These are phyloP conservation scores for Oenanthe javanica DNA, from an alignment of 140 eudicot genomes.

Conservation along the genomic window DNA sequence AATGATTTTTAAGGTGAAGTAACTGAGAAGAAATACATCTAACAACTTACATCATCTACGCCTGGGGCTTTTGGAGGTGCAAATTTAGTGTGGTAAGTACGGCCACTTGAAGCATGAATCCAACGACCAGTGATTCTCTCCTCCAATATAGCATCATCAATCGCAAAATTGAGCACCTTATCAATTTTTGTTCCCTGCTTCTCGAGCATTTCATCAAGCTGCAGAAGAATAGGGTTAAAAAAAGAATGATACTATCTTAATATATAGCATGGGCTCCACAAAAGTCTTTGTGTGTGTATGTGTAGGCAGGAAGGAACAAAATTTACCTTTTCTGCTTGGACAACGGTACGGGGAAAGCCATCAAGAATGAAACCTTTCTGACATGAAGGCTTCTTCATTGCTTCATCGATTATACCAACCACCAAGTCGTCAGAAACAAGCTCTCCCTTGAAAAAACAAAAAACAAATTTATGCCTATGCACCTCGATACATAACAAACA, in stretches of 20 bases:
- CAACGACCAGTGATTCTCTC: slow-evolving; percentile 79
- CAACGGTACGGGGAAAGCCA: slow-evolving; percentile 90
- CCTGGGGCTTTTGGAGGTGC: slow-evolving; percentile 91
- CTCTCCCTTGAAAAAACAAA: too few relatives aligned
- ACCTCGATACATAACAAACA: too few relatives aligned
- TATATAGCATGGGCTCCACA: not conserved
- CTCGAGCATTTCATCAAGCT: slow-evolving; percentile 95
- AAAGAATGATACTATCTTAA: not conserved
- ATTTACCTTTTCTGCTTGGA: slow-evolving; percentile 77
- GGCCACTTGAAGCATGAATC: slow-evolving; percentile 97
- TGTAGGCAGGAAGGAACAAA: slow-evolving; percentile 7
- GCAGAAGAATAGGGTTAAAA: slow-evolving; percentile 14
- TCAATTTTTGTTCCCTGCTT: slow-evolving; percentile 68
- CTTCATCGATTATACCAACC: too few relatives aligned
- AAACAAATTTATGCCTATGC: too few relatives aligned
- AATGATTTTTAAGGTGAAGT: slow-evolving; percentile 3
- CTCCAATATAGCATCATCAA: slow-evolving; percentile 57
- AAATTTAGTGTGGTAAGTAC: slow-evolving; percentile 89
- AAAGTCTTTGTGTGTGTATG: not conserved
- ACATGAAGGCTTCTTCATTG: too few relatives aligned
- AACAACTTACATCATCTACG: slow-evolving; percentile 73
- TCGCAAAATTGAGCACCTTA: slow-evolving; percentile 66
- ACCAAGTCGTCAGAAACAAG: too few relatives aligned
- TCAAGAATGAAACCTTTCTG: slow-evolving; percentile 47
- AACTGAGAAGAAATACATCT: slow-evolving; percentile 6